phyloP scores from a whole-genome alignment of 257 asterid species.

The Plantago major region DNA sequence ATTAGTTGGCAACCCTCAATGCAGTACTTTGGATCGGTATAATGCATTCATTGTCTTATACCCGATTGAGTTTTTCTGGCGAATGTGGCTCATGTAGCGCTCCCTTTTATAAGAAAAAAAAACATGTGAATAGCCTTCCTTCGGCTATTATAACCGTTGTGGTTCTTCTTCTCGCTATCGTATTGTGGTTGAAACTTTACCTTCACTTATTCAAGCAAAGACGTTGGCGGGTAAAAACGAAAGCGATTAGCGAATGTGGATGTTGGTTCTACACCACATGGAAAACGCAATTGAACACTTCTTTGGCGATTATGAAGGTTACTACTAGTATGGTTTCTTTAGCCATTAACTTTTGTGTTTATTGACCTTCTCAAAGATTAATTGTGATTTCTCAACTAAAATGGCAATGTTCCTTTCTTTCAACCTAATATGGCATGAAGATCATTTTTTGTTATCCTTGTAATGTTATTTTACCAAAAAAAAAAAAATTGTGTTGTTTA shows the following conservation, averaged over 20 bases:
- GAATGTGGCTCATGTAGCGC: constrained; percentile 99
- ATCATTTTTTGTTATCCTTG: background rate
- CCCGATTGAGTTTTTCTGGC: constrained; percentile 76
- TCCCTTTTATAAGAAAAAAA: constrained; percentile 60
- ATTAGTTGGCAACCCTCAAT: constrained; percentile 52
- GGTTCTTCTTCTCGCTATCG: constrained; percentile 72
- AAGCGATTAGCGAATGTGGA: constrained; percentile 49
- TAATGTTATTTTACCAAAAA: background rate
- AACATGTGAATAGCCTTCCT: constrained; percentile 59
- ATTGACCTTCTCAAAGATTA: no score
- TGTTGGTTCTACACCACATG: constrained; percentile 13
- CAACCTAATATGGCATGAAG: background rate
- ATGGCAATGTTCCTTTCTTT: no score
- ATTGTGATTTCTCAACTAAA: no score
- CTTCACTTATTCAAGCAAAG: constrained; percentile 89
- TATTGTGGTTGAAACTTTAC: constrained; percentile 88
- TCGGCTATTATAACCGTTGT: constrained; percentile 48
- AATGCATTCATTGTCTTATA: constrained; percentile 82
- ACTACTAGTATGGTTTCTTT: no score
- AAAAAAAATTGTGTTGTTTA: no score
- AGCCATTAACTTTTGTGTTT: no score
- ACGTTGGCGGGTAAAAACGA: constrained; percentile 53
- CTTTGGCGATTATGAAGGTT: background rate
- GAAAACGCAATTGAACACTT: no score
- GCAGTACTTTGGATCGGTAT: constrained; percentile 84